Evolutionary conservation across 257 asterid genomes (phyloP).

Genomic region (Rubia yunnanensis): DNA sequence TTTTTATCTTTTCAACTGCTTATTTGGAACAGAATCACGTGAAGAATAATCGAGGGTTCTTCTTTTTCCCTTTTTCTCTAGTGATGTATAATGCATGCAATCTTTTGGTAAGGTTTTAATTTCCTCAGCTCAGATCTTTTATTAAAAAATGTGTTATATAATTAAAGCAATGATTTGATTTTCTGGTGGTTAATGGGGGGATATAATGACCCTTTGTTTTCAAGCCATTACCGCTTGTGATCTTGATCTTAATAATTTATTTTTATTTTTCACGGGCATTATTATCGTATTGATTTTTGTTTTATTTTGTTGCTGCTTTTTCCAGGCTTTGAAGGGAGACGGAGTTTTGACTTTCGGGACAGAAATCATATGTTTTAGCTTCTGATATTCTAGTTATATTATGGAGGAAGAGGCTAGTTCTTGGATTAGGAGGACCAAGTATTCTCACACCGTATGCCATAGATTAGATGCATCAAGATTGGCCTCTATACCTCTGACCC

Average conservation of each 20-base stretch:
- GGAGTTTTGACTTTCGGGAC: constrained; percentile 56
- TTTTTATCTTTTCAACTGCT: not conserved
- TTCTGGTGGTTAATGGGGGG: constrained; percentile 30
- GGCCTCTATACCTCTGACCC: constrained; percentile 34
- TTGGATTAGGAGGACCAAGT: constrained; percentile 86
- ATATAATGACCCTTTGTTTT: constrained; percentile 39
- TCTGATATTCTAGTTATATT: not conserved
- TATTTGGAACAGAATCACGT: not conserved
- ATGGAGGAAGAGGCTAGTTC: constrained; percentile 83
- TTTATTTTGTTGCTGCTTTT: constrained; percentile 13
- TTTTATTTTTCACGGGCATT: constrained; percentile 7
- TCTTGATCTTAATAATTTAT: constrained; percentile 1
- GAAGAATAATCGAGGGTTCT: not conserved
- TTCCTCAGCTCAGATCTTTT: constrained; percentile 23
- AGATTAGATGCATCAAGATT: constrained; percentile 60
- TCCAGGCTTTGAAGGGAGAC: constrained; percentile 51
- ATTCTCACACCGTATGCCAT: constrained; percentile 75
- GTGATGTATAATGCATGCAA: constrained; percentile 13
- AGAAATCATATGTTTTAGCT: constrained; percentile 22
- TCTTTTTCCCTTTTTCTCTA: not conserved
- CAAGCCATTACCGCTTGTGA: constrained; percentile 25
- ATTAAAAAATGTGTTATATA: not conserved
- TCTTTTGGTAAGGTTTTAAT: constrained; percentile 30
- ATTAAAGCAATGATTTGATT: constrained; percentile 26
- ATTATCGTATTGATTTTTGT: constrained; percentile 22